These are phyloP conservation scores for Ziziphus jujuba DNA, from an alignment of 306 rosid genomes.

Conservation along the genomic window DNA sequence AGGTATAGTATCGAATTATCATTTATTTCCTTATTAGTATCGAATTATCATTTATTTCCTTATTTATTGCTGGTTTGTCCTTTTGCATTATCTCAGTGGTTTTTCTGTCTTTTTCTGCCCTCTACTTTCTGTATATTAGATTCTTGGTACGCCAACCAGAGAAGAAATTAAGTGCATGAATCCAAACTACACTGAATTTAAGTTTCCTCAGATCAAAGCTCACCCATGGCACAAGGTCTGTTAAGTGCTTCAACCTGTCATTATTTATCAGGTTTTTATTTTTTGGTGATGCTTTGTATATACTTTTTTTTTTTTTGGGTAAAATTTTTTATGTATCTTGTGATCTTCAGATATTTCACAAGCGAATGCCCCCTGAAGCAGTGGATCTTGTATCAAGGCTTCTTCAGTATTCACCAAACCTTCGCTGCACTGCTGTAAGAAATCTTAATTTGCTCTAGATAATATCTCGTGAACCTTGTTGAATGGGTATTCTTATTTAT, in stretches of 20 bases:
- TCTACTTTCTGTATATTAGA: constrained; percentile 30
- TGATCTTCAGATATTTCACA: constrained; percentile 67
- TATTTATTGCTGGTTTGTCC: constrained; percentile 6
- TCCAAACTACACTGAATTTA: constrained; percentile 83
- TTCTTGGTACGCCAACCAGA: constrained; percentile 90
- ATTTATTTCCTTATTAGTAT: constrained; percentile 6
- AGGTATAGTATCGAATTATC: constrained; percentile 38
- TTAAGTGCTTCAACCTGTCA: not conserved
- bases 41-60: not conserved
- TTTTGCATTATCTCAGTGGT: constrained; percentile 25
- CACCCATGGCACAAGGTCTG: constrained; percentile 98
- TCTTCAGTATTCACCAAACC: constrained; percentile 89
- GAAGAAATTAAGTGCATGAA: constrained; percentile 97
- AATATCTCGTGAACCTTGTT: not conserved
- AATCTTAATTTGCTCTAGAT: constrained; percentile 3
- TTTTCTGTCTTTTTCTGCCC: not conserved
- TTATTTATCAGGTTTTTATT: not conserved
- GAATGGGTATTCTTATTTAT: not conserved
- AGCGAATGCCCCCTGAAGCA: constrained; percentile 85
- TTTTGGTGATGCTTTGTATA: not conserved
- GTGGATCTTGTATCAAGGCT: constrained; percentile 92
- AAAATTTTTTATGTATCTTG: constrained; percentile 22
- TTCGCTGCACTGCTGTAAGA: constrained; percentile 94
- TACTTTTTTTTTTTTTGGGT: constrained; percentile 6
- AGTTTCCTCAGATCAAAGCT: constrained; percentile 93